Evolutionary conservation across 2,329 filamentous ascomycete species (phyloP), one percentile per base, ranked within the genome.

Genomic region (Apiospora malaysiana): DNA sequence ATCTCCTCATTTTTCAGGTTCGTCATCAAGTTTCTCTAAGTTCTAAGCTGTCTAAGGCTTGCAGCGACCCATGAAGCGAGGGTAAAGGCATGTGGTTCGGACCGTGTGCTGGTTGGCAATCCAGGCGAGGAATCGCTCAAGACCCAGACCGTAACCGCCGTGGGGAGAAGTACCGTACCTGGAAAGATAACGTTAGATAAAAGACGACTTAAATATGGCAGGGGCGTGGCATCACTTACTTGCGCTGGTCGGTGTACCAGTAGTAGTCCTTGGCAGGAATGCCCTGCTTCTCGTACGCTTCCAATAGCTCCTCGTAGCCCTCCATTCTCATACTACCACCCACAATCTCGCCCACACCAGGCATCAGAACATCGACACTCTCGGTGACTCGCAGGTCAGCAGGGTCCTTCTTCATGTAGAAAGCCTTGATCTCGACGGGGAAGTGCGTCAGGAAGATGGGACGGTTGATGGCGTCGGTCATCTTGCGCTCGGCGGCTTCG

Each of bases 391-490:
- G 89, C 42, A 83, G 85, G 79, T 99, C 96, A 42, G 88, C 83
- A 59, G 87, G 86, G 77, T 95, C 96, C 83, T 92, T 95, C 84
- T 95, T 92, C 96, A 99, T 99, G 88, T 99, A 99, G 83, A 99
- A 99, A 1, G 96, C 93, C 88, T 99, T 99, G 88, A 99, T 97
- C 85, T 95, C 94, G 72, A 91, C 91, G 25, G 96, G 96, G 90
- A 99, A 99, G 84, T 98, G 95, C 2, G 95, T 98, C 56, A 98
- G 88, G 86, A 98, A 94, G 82, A 99, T 97, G 73, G 96, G 96
- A 70, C 90, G 86, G 90, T 97, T 96, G 87, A 99, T 97, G 76
- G 92, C 93, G 81, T 99, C 96, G 1, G 95, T 98, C 96, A 99
- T 99, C 80, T 88, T 90, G 77, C 96, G 93, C 88, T 99, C 96